Evolutionary conservation across 257 asterid genomes (phyloP).

Genomic region (Schizonepeta tenuifolia): DNA sequence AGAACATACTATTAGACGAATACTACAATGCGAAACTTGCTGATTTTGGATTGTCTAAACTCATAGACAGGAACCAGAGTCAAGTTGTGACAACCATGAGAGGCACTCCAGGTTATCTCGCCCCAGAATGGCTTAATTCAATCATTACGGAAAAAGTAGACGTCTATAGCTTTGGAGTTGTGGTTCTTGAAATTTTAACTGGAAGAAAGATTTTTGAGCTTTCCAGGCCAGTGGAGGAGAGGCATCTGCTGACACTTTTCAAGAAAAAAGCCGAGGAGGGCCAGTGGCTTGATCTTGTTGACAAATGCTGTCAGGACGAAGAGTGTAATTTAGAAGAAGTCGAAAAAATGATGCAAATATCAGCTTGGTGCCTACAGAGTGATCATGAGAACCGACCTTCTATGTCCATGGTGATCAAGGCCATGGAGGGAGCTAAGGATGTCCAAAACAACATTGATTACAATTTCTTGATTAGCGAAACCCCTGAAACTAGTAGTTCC

Average conservation of each 20-base stretch:
- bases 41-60: constrained; percentile 42
- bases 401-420: constrained; percentile 34
- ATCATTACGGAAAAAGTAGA: constrained; percentile 42
- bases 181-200: constrained; percentile 32
- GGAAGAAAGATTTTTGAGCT: constrained; percentile 38
- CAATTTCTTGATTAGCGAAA: not conserved
- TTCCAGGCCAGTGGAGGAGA: constrained; percentile 31
- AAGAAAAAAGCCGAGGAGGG: constrained; percentile 32
- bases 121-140: constrained; percentile 38
- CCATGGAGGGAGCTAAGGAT: constrained; percentile 31
- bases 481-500: not conserved
- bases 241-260: constrained; percentile 24
- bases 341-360: constrained; percentile 28
- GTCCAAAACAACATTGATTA: not conserved
- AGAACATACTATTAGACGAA: constrained; percentile 40
- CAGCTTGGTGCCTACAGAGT: constrained; percentile 37
- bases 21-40: constrained; percentile 35
- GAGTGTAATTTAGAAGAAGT: constrained; percentile 29
- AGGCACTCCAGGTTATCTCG: constrained; percentile 44
- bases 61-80: constrained; percentile 37
- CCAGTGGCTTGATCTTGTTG: constrained; percentile 27
- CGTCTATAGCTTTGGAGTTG: constrained; percentile 44
- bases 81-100: constrained; percentile 40
- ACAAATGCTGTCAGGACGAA: constrained; percentile 15
- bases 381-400: constrained; percentile 35